A percentile compares a stretch with the other conserved stretches of the same genome.
phyloP scores from a whole-genome alignment of 805 yeast species.

The Candida railenensis region DNA sequence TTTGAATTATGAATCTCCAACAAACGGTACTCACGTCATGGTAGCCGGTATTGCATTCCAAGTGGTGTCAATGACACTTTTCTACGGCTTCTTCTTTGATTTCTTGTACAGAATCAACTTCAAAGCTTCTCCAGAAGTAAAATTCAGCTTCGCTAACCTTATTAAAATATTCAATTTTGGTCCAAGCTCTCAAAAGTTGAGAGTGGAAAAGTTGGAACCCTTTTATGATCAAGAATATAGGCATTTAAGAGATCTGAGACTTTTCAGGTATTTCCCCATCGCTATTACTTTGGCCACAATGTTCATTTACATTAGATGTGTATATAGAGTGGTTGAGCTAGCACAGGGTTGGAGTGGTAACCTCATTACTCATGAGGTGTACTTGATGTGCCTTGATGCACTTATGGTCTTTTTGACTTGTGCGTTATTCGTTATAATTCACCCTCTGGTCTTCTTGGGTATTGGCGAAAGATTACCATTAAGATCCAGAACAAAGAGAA shows the following conservation, averaged over 20 bases:
- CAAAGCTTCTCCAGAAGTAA: conserved; percentile 20
- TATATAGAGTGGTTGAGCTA: conserved; percentile 72
- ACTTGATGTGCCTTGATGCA: conserved; percentile 40
- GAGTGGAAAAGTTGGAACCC: conserved; percentile 17
- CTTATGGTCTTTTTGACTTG: conserved; percentile 25
- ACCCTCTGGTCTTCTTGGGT: conserved; percentile 64
- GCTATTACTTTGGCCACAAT: conserved; percentile 48
- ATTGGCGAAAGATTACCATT: conserved; percentile 32
- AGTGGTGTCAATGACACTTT: conserved; percentile 65
- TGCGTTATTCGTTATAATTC: conserved; percentile 34
- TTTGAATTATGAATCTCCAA: conserved; percentile 24
- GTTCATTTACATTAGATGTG: conserved; percentile 63
- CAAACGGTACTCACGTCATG: conserved; percentile 63
- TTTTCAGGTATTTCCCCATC: conserved; percentile 45
- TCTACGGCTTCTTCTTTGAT: conserved; percentile 48
- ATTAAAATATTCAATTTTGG: background rate
- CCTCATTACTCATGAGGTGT: conserved; percentile 48
- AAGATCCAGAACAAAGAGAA: conserved; percentile 2
- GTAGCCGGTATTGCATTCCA: conserved; percentile 79
- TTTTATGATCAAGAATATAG: conserved; percentile 34
- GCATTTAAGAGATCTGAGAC: conserved; percentile 29
- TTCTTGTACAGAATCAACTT: conserved; percentile 44
- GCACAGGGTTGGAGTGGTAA: conserved; percentile 70
- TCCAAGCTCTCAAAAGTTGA: background rate
- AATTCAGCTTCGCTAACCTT: conserved; percentile 18